A percentile compares a stretch with the other conserved stretches of the same genome.
phyloP scores from a whole-genome alignment of 345 rosid genomes.

The Aegle marmelos region DNA sequence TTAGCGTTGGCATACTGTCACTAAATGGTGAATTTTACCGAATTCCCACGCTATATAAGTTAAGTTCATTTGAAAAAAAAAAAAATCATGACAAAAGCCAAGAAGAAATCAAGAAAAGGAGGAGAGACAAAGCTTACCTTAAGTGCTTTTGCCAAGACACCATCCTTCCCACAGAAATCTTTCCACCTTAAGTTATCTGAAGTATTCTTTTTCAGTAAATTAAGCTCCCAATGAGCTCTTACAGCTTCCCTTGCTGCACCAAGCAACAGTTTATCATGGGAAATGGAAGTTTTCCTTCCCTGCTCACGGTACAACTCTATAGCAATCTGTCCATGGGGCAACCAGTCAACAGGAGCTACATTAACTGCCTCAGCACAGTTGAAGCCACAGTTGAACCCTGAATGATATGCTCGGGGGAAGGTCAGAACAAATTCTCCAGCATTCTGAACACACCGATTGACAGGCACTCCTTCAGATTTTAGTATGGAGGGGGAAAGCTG shows the following conservation, averaged over 20 bases:
- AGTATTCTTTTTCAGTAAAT: conserved; percentile 72
- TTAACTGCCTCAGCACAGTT: conserved; percentile 99
- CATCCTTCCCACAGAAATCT: conserved; percentile 80
- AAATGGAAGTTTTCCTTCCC: conserved; percentile 91
- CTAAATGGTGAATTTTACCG: background rate
- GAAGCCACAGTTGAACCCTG: conserved; percentile 95
- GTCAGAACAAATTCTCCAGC: conserved; percentile 96
- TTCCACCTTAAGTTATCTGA: conserved; percentile 83
- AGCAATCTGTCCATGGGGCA: conserved; percentile 95
- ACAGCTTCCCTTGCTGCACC: conserved; percentile 99
- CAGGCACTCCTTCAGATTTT: conserved; percentile 90
- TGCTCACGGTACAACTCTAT: conserved; percentile 84
- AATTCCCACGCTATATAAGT: background rate
- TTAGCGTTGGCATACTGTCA: background rate
- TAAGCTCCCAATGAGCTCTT: conserved; percentile 94
- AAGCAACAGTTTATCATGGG: conserved; percentile 93
- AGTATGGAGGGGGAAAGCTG: conserved; percentile 94
- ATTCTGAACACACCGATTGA: conserved; percentile 84
- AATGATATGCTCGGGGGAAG: conserved; percentile 98
- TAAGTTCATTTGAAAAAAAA: conserved; percentile 1
- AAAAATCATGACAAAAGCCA: background rate
- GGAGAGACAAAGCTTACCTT: conserved; percentile 52
- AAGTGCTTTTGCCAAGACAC: conserved; percentile 72
- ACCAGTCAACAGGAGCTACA: conserved; percentile 99
- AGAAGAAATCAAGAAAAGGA: conserved; percentile 1